Evolutionary conservation across 2,329 filamentous ascomycete species (phyloP).

Genomic region (Colletotrichum sp.): DNA sequence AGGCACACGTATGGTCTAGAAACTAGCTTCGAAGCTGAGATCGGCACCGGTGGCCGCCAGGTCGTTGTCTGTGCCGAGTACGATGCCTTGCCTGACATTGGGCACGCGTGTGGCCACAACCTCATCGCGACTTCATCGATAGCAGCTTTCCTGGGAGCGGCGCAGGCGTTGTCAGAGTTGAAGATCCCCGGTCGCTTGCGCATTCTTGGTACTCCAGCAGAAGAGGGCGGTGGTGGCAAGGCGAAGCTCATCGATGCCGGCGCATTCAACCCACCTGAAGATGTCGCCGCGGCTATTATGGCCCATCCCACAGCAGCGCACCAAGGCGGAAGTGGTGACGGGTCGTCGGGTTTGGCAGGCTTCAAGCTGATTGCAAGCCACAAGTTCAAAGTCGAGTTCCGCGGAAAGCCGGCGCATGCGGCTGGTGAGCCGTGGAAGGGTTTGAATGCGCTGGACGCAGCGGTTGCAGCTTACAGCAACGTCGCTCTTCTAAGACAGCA

Average conservation of each 20-base stretch:
- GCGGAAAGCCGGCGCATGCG: constrained; percentile 38
- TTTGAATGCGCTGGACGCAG: constrained; percentile 42
- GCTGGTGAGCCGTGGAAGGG: constrained; percentile 41
- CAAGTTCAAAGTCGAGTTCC: constrained; percentile 36
- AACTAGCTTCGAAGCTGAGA: constrained; percentile 55
- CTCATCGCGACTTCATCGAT: constrained; percentile 46
- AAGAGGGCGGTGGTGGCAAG: constrained; percentile 49
- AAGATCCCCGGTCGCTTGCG: constrained; percentile 38
- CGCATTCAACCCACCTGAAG: constrained; percentile 28
- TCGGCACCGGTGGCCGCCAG: constrained; percentile 44
- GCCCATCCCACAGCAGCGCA: constrained; percentile 15
- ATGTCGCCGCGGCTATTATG: constrained; percentile 44
- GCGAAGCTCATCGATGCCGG: constrained; percentile 36
- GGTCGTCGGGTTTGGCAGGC: constrained; percentile 27
- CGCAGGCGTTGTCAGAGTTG: constrained; percentile 34
- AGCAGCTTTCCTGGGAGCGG: constrained; percentile 42
- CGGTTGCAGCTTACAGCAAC: constrained; percentile 37
- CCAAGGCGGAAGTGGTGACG: neutral
- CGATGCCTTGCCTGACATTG: constrained; percentile 51
- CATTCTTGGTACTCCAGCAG: constrained; percentile 47
- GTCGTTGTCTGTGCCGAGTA: constrained; percentile 51
- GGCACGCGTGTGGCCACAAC: constrained; percentile 51
- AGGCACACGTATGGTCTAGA: constrained; percentile 54
- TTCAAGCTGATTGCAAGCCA: constrained; percentile 35
- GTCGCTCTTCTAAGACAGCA: constrained; percentile 38